Conservation (phyloP, 2,329 filamentous ascomycete species). For the Calonectria hawksworthii region DNA sequence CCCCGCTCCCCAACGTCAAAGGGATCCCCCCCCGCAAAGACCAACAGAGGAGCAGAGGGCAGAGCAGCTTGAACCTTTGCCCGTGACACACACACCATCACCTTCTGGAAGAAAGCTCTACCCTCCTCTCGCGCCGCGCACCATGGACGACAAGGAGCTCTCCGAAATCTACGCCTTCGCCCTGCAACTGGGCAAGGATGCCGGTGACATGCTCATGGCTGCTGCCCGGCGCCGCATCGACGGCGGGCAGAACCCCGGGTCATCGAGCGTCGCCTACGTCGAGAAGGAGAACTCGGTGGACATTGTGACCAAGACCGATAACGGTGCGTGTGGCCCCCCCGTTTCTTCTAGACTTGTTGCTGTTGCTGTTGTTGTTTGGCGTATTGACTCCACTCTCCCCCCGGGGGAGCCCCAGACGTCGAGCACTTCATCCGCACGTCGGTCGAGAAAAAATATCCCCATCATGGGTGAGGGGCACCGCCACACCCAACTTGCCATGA, state of each 20-base stretch:
- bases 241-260: slow-evolving; percentile 30
- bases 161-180: slow-evolving; percentile 79
- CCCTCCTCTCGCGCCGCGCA: background rate
- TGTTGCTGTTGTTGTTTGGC: too few relatives aligned
- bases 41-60: too few relatives aligned
- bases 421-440: slow-evolving; percentile 77
- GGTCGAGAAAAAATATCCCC: slow-evolving; percentile 72
- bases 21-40: background rate
- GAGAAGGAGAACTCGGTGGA: slow-evolving; percentile 85
- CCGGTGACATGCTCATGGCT: slow-evolving; percentile 76
- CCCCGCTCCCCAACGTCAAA: slow-evolving; percentile 3
- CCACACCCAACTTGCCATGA: background rate
- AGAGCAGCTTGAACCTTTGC: background rate
- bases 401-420: too few relatives aligned
- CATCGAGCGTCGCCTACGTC: slow-evolving; percentile 41
- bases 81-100: background rate
- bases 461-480: slow-evolving; percentile 68
- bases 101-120: slow-evolving; percentile 29
- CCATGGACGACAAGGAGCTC: slow-evolving; percentile 63
- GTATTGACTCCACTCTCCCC: slow-evolving; percentile 21
- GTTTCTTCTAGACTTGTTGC: background rate
- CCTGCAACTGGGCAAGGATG: slow-evolving; percentile 77
- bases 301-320: slow-evolving; percentile 82
- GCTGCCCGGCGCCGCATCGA: slow-evolving; percentile 59
- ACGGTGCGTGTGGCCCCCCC: slow-evolving; percentile 63